phyloP scores from a whole-genome alignment of 2,329 filamentous ascomycete genomes.

The Zalaria obscura region DNA sequence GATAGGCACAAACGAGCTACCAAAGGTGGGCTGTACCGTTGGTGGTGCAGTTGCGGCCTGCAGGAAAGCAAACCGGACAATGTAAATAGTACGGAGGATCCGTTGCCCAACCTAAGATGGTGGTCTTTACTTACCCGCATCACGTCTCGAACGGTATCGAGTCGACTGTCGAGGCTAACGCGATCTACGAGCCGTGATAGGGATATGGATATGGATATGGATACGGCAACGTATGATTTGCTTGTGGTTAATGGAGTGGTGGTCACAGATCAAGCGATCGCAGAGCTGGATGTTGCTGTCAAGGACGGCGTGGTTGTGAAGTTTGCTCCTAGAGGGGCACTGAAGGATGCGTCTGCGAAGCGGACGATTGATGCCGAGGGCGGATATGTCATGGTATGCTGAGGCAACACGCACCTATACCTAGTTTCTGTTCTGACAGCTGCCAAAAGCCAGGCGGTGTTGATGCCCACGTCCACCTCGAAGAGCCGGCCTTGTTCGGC shows the following conservation, averaged over 20 bases:
- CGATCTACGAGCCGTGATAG: too few species aligned
- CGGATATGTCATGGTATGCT: constrained; percentile 26
- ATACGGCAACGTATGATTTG: constrained; percentile 15
- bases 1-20: too few species aligned
- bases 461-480: constrained; percentile 32
- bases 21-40: too few species aligned
- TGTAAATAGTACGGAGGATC: too few species aligned
- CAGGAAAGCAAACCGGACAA: too few species aligned
- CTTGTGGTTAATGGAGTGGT: constrained; percentile 28
- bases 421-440: not conserved
- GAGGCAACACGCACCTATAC: constrained; percentile 8
- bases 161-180: too few species aligned
- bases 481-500: constrained; percentile 31
- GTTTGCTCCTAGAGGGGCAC: constrained; percentile 17
- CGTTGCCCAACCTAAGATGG: too few species aligned
- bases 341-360: constrained; percentile 15
- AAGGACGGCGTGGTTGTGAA: constrained; percentile 26
- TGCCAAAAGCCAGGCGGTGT: constrained; percentile 21
- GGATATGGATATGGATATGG: too few species aligned
- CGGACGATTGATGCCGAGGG: constrained; percentile 28
- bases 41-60: too few species aligned
- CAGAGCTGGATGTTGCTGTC: constrained; percentile 27
- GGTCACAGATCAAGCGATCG: constrained; percentile 23
- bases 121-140: too few species aligned
- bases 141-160: too few species aligned